Evolutionary conservation across 768 basidiomycete species (phyloP).

Genomic region (Hydnomerulius pinastri): DNA sequence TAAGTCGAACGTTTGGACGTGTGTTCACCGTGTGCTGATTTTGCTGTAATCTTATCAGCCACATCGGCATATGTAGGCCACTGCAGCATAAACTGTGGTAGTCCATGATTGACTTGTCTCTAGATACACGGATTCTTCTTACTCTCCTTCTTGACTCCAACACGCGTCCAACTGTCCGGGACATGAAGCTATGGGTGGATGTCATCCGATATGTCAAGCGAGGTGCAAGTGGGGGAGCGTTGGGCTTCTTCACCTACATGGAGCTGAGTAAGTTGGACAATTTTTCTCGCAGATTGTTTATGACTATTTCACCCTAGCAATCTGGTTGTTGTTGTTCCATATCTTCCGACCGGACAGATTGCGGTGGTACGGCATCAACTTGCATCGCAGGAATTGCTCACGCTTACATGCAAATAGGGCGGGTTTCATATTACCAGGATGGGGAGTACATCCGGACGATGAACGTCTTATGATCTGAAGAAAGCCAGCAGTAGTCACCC

Average conservation of each 20-base stretch:
- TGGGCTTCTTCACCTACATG: slow-evolving; percentile 59
- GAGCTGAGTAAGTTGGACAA: slow-evolving; percentile 46
- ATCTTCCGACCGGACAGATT: slow-evolving; percentile 46
- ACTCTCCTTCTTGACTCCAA: slow-evolving; percentile 48
- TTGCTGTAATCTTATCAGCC: slow-evolving; percentile 35
- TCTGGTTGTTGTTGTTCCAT: slow-evolving; percentile 49
- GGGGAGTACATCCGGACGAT: slow-evolving; percentile 37
- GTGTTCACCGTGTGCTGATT: background rate
- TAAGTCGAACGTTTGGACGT: background rate
- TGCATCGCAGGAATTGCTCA: background rate
- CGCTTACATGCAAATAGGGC: slow-evolving; percentile 29
- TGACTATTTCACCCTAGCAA: slow-evolving; percentile 24
- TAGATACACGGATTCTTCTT: slow-evolving; percentile 51
- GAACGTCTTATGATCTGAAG: background rate
- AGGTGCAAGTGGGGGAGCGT: slow-evolving; percentile 46
- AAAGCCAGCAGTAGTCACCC: background rate
- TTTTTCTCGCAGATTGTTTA: background rate
- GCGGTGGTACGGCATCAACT: slow-evolving; percentile 36
- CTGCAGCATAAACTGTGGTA: background rate
- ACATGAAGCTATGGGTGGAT: slow-evolving; percentile 62
- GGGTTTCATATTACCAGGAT: slow-evolving; percentile 51
- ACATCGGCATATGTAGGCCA: slow-evolving; percentile 54
- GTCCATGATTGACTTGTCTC: background rate
- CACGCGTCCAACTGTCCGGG: slow-evolving; percentile 45
- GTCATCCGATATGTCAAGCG: slow-evolving; percentile 51